Conservation (phyloP, 2,329 filamentous ascomycete genomes). For the Aspergillus hortae region DNA sequence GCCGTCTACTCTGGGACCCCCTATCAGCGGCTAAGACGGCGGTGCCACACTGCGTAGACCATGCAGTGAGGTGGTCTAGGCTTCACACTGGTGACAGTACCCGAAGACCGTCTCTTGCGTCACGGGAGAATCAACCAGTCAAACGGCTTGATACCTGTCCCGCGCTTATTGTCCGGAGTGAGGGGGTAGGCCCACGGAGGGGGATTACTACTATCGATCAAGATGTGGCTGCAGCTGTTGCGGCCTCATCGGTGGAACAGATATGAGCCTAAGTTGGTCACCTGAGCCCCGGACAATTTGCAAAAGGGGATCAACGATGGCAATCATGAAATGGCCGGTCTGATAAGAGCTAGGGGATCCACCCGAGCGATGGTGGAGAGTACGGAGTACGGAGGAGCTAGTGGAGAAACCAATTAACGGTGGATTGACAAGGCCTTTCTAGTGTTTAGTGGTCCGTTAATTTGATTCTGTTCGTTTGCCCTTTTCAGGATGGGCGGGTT, state of each 20-base stretch:
- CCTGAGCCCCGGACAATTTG: conserved; percentile 18
- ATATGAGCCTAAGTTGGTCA: conserved; percentile 14
- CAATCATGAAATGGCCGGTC: conserved; percentile 12
- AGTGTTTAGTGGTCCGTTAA: background rate
- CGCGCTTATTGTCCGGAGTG: conserved; percentile 11
- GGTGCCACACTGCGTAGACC: conserved; percentile 2
- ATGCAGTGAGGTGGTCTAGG: conserved; percentile 2
- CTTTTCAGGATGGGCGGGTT: background rate
- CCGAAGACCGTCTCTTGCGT: background rate
- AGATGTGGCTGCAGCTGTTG: conserved; percentile 29
- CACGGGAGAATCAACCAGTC: background rate
- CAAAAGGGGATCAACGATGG: conserved; percentile 4
- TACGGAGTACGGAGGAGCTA: too few relatives aligned
- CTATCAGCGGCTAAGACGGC: conserved; percentile 3
- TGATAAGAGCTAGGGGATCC: conserved; percentile 13
- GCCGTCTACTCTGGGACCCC: background rate
- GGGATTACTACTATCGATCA: conserved; percentile 11
- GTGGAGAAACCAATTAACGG: conserved; percentile 5
- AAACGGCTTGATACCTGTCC: conserved; percentile 5
- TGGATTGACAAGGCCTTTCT: conserved; percentile 6
- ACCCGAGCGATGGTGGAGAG: conserved; percentile 4
- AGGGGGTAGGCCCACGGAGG: background rate
- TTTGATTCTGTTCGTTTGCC: background rate
- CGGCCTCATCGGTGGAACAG: conserved; percentile 13
- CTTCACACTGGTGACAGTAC: background rate